Conservation (phyloP, 2,329 filamentous ascomycete genomes). For the Microdochium paspali region DNA sequence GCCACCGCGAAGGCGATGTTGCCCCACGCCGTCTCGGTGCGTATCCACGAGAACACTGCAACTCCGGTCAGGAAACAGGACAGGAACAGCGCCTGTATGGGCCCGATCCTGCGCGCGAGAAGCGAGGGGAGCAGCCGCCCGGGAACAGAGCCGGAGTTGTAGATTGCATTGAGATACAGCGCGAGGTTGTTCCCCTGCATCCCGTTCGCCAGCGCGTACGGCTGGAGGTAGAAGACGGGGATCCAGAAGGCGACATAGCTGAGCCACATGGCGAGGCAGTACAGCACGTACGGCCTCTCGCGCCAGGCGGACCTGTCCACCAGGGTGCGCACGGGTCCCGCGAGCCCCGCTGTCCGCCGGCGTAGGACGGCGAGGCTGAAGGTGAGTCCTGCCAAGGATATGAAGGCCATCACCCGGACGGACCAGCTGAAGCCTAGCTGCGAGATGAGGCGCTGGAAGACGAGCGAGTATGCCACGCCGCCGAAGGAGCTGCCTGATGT, state of each 20-base stretch:
- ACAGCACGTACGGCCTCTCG: conserved; percentile 21
- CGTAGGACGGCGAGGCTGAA: conserved; percentile 18
- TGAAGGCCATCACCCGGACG: conserved; percentile 22
- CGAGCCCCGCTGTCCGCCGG: conserved; percentile 8
- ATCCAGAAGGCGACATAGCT: conserved; percentile 25
- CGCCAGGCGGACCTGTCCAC: conserved; percentile 19
- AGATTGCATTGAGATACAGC: conserved; percentile 37
- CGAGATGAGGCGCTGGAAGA: conserved; percentile 20
- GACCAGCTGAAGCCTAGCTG: conserved; percentile 24
- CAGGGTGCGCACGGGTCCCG: conserved; percentile 9
- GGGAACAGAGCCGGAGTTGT: conserved; percentile 39
- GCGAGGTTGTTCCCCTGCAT: conserved; percentile 21
- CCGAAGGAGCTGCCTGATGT: conserved; percentile 29
- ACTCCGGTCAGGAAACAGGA: conserved; percentile 21
- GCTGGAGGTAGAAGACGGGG: conserved; percentile 35
- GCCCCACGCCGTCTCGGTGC: conserved; percentile 22
- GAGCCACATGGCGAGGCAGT: conserved; percentile 21
- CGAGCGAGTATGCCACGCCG: conserved; percentile 25
- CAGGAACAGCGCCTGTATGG: conserved; percentile 28
- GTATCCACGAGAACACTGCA: conserved; percentile 28
- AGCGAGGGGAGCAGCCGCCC: conserved; percentile 37
- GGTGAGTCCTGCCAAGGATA: conserved; percentile 19
- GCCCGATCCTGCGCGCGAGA: conserved; percentile 29
- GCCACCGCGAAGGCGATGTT: conserved; percentile 32
- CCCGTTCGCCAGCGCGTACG: conserved; percentile 27